These are phyloP conservation scores for Ganoderma sp. DNA, from an alignment of 1,284 basidiomycete genomes.

Conservation along the genomic window DNA sequence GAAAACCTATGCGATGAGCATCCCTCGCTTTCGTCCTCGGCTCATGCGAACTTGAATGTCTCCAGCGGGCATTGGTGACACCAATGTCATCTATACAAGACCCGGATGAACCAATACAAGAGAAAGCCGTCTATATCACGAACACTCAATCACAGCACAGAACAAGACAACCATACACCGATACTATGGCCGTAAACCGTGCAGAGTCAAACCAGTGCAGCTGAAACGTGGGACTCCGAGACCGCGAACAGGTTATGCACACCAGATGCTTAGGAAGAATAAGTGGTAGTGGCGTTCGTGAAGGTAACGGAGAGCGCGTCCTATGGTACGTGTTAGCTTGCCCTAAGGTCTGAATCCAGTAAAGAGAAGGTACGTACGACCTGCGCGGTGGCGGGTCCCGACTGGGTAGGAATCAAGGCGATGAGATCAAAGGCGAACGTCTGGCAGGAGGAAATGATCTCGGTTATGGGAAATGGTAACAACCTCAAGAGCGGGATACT, in stretches of 20 bases:
- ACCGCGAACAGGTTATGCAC: background rate
- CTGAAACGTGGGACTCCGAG: background rate
- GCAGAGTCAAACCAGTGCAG: background rate
- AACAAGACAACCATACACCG: background rate
- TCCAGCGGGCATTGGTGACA: background rate
- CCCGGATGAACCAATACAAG: background rate
- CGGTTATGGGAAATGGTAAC: too few relatives aligned
- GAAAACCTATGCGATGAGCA: background rate
- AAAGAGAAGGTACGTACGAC: background rate
- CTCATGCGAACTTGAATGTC: background rate
- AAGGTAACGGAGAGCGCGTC: constrained; percentile 4
- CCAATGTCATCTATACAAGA: background rate
- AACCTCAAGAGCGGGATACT: background rate
- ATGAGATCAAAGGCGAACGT: constrained; percentile 7
- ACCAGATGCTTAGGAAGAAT: background rate
- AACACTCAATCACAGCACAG: background rate
- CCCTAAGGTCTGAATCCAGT: too few relatives aligned
- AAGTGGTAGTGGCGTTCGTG: constrained; percentile 2
- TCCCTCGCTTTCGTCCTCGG: background rate
- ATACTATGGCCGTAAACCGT: background rate
- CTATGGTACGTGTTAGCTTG: background rate
- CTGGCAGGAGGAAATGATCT: background rate
- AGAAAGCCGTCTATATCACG: background rate
- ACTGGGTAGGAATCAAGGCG: background rate
- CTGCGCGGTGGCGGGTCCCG: background rate